Percentiles rank a stretch among this genome's conserved stretches.
These are phyloP conservation scores for Beta corolliflora DNA, from an alignment of 179 eudicot genomes.

Conservation along the genomic window DNA sequence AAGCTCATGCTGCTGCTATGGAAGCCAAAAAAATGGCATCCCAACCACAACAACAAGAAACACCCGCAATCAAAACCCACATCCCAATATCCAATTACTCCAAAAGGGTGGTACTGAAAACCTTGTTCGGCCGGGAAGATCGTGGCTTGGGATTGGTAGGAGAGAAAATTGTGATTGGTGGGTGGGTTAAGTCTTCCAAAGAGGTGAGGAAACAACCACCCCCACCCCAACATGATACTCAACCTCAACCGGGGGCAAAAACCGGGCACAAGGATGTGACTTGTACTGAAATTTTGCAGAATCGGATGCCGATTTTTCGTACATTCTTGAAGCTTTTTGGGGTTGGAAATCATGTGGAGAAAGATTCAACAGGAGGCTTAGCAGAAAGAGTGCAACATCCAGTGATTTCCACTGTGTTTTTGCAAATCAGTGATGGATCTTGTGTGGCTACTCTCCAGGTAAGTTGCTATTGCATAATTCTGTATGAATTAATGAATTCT, in stretches of 20 bases:
- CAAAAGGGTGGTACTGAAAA: constrained; percentile 62
- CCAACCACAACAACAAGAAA: constrained; percentile 26
- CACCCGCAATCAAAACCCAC: constrained; percentile 28
- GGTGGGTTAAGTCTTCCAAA: constrained; percentile 90
- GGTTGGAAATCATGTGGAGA: constrained; percentile 43
- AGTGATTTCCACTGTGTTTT: constrained; percentile 39
- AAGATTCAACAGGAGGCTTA: constrained; percentile 28
- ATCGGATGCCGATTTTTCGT: constrained; percentile 58
- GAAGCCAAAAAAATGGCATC: constrained; percentile 37
- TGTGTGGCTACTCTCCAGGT: constrained; percentile 77
- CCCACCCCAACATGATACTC: constrained; percentile 18
- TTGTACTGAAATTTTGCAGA: constrained; percentile 71
- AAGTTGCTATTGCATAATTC: not conserved
- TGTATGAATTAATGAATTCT: no score
- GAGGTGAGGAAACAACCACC: constrained; percentile 52
- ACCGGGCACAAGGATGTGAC: constrained; percentile 48
- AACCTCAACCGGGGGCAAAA: constrained; percentile 20
- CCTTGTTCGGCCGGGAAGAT: constrained; percentile 48
- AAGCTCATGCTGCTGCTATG: not conserved
- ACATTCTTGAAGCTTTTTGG: constrained; percentile 68
- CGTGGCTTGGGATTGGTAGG: constrained; percentile 58
- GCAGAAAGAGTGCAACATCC: constrained; percentile 41
- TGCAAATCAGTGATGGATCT: constrained; percentile 86
- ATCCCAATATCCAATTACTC: constrained; percentile 55
- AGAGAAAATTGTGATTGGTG: constrained; percentile 69